Conservation (phyloP, 257 asterid species). For the Solanum pinnatisectum region DNA sequence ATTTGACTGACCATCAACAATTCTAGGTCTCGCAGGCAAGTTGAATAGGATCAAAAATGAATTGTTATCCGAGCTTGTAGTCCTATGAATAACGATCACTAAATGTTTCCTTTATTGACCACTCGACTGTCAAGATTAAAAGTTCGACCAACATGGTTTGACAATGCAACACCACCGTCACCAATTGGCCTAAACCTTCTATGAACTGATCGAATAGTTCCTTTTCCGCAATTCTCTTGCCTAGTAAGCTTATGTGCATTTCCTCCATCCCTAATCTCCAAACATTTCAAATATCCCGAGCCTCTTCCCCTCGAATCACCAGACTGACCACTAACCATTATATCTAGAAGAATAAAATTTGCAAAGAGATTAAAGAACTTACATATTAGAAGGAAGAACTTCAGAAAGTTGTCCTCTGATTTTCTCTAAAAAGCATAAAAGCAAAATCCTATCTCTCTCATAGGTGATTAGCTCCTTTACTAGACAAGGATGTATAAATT, state of each 20-base stretch:
- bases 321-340: constrained; percentile 3
- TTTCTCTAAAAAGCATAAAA: background rate
- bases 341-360: background rate
- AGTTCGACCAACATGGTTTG: constrained; percentile 43
- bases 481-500: background rate
- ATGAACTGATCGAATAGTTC: constrained; percentile 32
- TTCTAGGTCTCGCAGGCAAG: constrained; percentile 4
- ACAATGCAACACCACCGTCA: constrained; percentile 70
- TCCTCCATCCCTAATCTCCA: constrained; percentile 37
- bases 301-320: constrained; percentile 31
- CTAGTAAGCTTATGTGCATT: constrained; percentile 32
- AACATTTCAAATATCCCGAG: constrained; percentile 9
- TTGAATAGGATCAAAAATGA: constrained; percentile 69
- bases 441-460: background rate
- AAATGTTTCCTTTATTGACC: constrained; percentile 42
- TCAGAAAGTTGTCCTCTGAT: background rate
- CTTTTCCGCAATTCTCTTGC: constrained; percentile 81
- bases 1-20: constrained; percentile 14
- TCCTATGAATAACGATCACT: constrained; percentile 34
- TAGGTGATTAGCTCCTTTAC: background rate
- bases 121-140: constrained; percentile 29
- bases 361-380: background rate
- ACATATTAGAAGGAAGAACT: background rate
- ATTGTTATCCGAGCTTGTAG: constrained; percentile 1
- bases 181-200: constrained; percentile 72